These are phyloP conservation scores for Piloderma croceum DNA, from an alignment of 768 basidiomycete species.

Conservation along the genomic window DNA sequence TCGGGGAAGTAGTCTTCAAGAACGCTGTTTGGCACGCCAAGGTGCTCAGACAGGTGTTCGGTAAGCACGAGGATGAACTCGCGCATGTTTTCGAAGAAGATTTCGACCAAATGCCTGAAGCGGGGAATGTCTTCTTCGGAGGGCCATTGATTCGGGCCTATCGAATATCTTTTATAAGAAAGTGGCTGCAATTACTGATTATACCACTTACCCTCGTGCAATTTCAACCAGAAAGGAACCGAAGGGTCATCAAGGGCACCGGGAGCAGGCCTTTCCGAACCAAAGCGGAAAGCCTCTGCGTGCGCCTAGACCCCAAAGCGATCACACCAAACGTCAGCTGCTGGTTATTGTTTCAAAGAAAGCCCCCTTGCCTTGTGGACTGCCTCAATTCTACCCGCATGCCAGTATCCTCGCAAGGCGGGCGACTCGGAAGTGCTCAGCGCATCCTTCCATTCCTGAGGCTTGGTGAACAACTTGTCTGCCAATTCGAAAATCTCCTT, in stretches of 20 bases:
- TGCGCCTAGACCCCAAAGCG: slow-evolving; percentile 16
- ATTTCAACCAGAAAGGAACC: slow-evolving; percentile 25
- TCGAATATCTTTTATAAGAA: neutral
- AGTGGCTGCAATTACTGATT: neutral
- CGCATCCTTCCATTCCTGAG: slow-evolving; percentile 22
- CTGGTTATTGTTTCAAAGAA: too few species aligned
- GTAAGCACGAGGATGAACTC: slow-evolving; percentile 24
- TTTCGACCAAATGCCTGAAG: slow-evolving; percentile 22
- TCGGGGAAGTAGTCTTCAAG: slow-evolving; percentile 23
- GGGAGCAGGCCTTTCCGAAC: slow-evolving; percentile 20
- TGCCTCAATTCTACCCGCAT: slow-evolving; percentile 20
- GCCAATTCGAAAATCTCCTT: slow-evolving; percentile 22
- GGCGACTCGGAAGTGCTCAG: slow-evolving; percentile 20
- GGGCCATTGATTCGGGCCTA: slow-evolving; percentile 30
- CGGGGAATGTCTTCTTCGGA: slow-evolving; percentile 19
- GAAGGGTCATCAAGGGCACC: slow-evolving; percentile 10
- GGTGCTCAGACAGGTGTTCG: slow-evolving; percentile 22
- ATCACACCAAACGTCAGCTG: too few species aligned
- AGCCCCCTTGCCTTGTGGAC: slow-evolving; percentile 19
- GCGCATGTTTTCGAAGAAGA: slow-evolving; percentile 23
- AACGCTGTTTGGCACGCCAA: slow-evolving; percentile 14
- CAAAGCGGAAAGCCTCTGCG: slow-evolving; percentile 27
- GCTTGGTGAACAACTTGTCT: slow-evolving; percentile 18
- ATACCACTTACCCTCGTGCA: slow-evolving; percentile 22
- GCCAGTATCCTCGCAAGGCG: slow-evolving; percentile 23